Percentiles rank a stretch among this genome's conserved stretches.
phyloP scores from a whole-genome alignment of 192 early-diverging fungal genomes.

The Umbelopsis isabellina region DNA sequence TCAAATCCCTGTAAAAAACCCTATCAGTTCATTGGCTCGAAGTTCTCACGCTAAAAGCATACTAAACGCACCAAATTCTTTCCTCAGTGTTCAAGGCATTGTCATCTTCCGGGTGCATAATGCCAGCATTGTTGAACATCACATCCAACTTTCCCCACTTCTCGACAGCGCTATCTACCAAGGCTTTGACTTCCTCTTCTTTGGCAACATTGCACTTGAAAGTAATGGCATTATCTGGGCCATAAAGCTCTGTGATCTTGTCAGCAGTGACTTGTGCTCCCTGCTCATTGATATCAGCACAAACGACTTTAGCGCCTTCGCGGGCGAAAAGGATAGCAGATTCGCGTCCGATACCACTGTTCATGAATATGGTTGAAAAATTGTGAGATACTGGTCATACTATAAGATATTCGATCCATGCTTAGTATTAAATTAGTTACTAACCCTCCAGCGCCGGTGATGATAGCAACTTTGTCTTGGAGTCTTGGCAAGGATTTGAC shows the following conservation, averaged over 20 bases:
- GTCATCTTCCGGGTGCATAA: slow-evolving; percentile 82
- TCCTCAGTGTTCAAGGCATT: slow-evolving; percentile 78
- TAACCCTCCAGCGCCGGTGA: slow-evolving; percentile 83
- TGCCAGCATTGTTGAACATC: slow-evolving; percentile 89
- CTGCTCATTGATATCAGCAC: slow-evolving; percentile 74
- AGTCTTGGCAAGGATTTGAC: slow-evolving; percentile 50
- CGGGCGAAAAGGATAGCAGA: slow-evolving; percentile 73
- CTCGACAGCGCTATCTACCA: slow-evolving; percentile 67
- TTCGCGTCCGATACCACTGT: slow-evolving; percentile 82
- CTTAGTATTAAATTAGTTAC: slow-evolving; percentile 16
- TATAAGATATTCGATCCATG: not conserved
- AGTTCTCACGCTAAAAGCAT: slow-evolving; percentile 2
- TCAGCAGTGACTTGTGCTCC: slow-evolving; percentile 56
- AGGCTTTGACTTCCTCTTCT: slow-evolving; percentile 68
- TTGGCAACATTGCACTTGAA: slow-evolving; percentile 73
- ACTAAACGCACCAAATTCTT: slow-evolving; percentile 71
- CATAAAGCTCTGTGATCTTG: slow-evolving; percentile 54
- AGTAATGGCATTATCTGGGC: slow-evolving; percentile 55
- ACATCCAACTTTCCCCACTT: slow-evolving; percentile 76
- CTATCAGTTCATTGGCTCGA: slow-evolving; percentile 6
- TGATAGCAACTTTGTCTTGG: slow-evolving; percentile 73
- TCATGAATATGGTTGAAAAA: not conserved
- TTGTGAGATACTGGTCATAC: not conserved
- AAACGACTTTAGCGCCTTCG: slow-evolving; percentile 78
- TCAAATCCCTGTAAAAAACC: slow-evolving; percentile 52